Percentiles rank a stretch among this genome's conserved stretches.
These are phyloP conservation scores for Puccinia novopanici DNA, from an alignment of 1,284 basidiomycete species.

Conservation along the genomic window DNA sequence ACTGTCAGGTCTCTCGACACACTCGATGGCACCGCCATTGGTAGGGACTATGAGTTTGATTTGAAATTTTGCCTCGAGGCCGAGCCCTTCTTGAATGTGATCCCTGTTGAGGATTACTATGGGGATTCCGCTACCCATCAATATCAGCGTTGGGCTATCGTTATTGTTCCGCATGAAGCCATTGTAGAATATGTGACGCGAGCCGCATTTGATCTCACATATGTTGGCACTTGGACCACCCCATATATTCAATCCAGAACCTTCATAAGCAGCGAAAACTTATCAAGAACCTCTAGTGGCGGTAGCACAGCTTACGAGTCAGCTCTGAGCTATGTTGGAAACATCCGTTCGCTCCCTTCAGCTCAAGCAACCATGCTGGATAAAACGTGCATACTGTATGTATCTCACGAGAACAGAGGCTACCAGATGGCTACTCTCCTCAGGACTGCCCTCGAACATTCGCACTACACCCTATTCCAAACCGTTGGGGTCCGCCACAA, in stretches of 20 bases:
- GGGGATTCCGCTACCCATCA: background rate
- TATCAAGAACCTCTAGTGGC: no score
- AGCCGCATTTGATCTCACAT: background rate
- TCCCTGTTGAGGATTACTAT: background rate
- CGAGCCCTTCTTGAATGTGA: background rate
- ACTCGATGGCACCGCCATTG: constrained; percentile 1
- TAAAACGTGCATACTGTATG: background rate
- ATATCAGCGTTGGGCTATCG: background rate
- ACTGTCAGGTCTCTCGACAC: background rate
- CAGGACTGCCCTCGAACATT: background rate
- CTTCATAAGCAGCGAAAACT: background rate
- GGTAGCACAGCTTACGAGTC: no score
- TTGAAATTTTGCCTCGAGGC: background rate
- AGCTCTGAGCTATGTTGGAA: background rate
- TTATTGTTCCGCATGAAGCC: background rate
- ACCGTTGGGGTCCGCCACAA: background rate
- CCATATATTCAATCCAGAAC: background rate
- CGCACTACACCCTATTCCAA: constrained; percentile 1
- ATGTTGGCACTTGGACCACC: no score
- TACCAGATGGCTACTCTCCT: background rate
- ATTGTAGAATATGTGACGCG: background rate
- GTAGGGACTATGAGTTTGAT: background rate
- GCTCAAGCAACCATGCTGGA: background rate
- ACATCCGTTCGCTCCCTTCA: background rate
- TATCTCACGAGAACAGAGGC: background rate